Evolutionary conservation across 345 rosid species (phyloP).

Genomic region (Syzygium aqueum): DNA sequence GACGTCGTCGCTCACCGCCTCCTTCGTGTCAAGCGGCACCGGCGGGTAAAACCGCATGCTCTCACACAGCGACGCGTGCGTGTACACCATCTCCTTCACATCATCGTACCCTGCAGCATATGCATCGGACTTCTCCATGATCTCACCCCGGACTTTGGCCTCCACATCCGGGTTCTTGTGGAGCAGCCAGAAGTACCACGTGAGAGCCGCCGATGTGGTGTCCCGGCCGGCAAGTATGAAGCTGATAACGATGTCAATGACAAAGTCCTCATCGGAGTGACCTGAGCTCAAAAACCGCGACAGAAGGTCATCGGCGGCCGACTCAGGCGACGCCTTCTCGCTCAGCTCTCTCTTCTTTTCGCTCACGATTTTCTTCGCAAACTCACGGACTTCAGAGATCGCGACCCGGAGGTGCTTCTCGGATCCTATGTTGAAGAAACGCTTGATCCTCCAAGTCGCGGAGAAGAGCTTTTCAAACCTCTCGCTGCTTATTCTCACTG

Average conservation of each 20-base stretch:
- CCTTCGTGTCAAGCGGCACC: slow-evolving; percentile 20
- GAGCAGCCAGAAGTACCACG: slow-evolving; percentile 64
- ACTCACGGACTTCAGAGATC: slow-evolving; percentile 21
- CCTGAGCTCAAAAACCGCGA: slow-evolving; percentile 43
- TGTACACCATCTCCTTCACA: slow-evolving; percentile 6
- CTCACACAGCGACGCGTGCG: slow-evolving; percentile 6
- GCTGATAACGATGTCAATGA: slow-evolving; percentile 44
- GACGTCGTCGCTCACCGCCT: slow-evolving; percentile 8
- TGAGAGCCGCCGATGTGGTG: slow-evolving; percentile 51
- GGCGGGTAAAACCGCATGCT: slow-evolving; percentile 39
- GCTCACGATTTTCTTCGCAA: slow-evolving; percentile 27
- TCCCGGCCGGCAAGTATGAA: slow-evolving; percentile 55
- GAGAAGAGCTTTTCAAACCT: not conserved
- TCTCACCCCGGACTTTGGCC: slow-evolving; percentile 22
- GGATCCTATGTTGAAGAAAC: not conserved
- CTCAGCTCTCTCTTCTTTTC: slow-evolving; percentile 28
- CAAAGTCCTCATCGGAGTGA: slow-evolving; percentile 25
- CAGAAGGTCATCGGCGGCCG: slow-evolving; percentile 34
- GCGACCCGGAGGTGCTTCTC: not conserved
- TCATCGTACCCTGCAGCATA: not conserved
- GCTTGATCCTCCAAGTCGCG: slow-evolving; percentile 11
- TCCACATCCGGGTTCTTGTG: slow-evolving; percentile 22
- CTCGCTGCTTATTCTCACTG: not conserved
- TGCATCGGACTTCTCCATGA: slow-evolving; percentile 5
- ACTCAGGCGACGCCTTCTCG: slow-evolving; percentile 1